Base-by-base conservation (phyloP, 306 rosid genomes). In the Cucumis hystrix region DNA sequence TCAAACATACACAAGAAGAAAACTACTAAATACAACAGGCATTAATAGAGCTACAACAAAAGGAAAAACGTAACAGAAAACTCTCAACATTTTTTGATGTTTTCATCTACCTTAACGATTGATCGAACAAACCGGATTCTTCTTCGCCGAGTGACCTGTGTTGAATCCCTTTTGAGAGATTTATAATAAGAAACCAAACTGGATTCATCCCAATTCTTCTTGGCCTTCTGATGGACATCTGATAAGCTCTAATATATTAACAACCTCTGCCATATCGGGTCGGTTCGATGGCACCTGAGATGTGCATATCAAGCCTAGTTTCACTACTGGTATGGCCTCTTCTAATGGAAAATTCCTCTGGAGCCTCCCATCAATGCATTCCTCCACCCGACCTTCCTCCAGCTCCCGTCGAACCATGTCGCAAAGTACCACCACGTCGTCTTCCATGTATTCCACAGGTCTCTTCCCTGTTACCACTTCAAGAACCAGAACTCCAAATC, bases 371-470 rank as follows among this genome's bases (percentile, higher is more conserved):
- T 96, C 99, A 10, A 91, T 74, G 40, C 97, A 96, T 82, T 91
- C 99, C 78, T 96, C 99, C 64, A 96, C 98, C 81, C 88, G 87
- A 62, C 98, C 96, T 82, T 96, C 99, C 76, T 96, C 99, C 78
- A 92, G 69, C 40, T 96, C 90, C 66, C 97, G 93, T 80, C 99
- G 84, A 39, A 96, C 96, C 99, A 92, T 92, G 88, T 96, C 99
- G 68, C 97, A 96, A 11, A 96, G 98, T 58, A 96, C 99, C 84
- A 96, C 98, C 20, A 96, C 98, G 23, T 96, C 99, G 41, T 96
- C 99, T 80, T 96, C 99, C 99, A 92, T 91, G 85, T 96, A 96
- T 82, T 96, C 99, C 0, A 96, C 99, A 0, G 99, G 99, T 81
- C 92, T 88, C 87, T 92, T 96, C 69, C 99, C 99, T 0, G 99